Conservation (phyloP, 2,329 filamentous ascomycete genomes). For the Botryotinia globosa region DNA sequence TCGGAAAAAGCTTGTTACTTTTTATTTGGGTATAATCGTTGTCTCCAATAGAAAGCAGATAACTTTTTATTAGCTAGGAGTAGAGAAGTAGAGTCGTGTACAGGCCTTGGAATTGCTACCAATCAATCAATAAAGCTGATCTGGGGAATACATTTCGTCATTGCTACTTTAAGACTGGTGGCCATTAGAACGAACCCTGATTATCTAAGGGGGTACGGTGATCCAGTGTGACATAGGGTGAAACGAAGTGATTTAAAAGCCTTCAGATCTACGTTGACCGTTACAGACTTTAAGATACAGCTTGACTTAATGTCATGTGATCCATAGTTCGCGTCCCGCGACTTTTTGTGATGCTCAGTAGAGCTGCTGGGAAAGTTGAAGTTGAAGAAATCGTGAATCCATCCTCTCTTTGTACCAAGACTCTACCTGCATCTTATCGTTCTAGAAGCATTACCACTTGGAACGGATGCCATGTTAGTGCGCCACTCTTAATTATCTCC, state of each 20-base stretch:
- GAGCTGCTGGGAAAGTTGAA: background rate
- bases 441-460: background rate
- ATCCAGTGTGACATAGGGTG: background rate
- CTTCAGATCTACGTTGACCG: background rate
- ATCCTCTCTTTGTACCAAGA: background rate
- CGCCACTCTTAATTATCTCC: background rate
- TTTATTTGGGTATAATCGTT: constrained; percentile 1
- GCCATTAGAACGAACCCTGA: background rate
- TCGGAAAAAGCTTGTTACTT: background rate
- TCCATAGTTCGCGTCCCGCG: constrained; percentile 17
- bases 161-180: constrained; percentile 3
- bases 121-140: constrained; percentile 3
- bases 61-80: background rate
- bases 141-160: constrained; percentile 18
- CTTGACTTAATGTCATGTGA: background rate
- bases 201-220: background rate
- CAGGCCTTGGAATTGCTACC: background rate
- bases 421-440: background rate
- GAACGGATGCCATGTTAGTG: background rate
- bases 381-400: background rate
- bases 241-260: background rate
- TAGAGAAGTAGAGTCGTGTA: background rate
- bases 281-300: background rate
- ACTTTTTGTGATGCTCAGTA: constrained; percentile 14
- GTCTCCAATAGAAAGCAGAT: background rate